Conservation (phyloP, 2,329 filamentous ascomycete species). For the Ophidiomyces ophidiicola region DNA sequence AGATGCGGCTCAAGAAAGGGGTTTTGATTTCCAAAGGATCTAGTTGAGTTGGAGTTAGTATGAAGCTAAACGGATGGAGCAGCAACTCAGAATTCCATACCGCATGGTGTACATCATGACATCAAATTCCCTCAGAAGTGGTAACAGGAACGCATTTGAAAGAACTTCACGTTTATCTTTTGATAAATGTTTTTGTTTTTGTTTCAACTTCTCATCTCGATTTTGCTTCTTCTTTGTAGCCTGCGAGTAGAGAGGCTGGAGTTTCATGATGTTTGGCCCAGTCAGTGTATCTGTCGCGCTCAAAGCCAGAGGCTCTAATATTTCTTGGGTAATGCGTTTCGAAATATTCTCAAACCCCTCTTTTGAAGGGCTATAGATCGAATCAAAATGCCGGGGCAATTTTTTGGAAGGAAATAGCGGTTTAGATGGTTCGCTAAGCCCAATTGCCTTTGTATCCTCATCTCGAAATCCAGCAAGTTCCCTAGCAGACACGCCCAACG, state of each 20-base stretch:
- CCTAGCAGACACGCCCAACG: slow-evolving; percentile 67
- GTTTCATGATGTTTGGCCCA: slow-evolving; percentile 74
- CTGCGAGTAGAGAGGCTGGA: slow-evolving; percentile 75
- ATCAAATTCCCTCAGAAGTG: slow-evolving; percentile 69
- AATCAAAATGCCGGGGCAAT: slow-evolving; percentile 62
- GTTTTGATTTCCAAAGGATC: slow-evolving; percentile 31
- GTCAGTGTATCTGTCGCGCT: slow-evolving; percentile 66
- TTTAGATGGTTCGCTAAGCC: slow-evolving; percentile 25
- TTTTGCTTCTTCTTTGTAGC: slow-evolving; percentile 51
- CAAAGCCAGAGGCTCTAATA: slow-evolving; percentile 72
- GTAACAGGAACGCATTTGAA: slow-evolving; percentile 69
- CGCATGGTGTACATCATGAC: slow-evolving; percentile 45
- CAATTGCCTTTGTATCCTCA: slow-evolving; percentile 35
- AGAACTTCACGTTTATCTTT: slow-evolving; percentile 72
- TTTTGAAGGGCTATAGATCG: slow-evolving; percentile 45
- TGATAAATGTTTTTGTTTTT: slow-evolving; percentile 46
- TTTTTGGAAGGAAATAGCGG: slow-evolving; percentile 65
- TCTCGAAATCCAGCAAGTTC: slow-evolving; percentile 69
- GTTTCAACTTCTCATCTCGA: slow-evolving; percentile 31
- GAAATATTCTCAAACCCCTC: slow-evolving; percentile 56
- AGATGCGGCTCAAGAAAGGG: slow-evolving; percentile 64
- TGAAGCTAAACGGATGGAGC: slow-evolving; percentile 31
- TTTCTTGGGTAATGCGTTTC: slow-evolving; percentile 53
- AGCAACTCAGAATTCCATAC: slow-evolving; percentile 23
- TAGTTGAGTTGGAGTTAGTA: slow-evolving; percentile 28